Conservation (phyloP, 306 rosid species). For the Crotalaria pallida region DNA sequence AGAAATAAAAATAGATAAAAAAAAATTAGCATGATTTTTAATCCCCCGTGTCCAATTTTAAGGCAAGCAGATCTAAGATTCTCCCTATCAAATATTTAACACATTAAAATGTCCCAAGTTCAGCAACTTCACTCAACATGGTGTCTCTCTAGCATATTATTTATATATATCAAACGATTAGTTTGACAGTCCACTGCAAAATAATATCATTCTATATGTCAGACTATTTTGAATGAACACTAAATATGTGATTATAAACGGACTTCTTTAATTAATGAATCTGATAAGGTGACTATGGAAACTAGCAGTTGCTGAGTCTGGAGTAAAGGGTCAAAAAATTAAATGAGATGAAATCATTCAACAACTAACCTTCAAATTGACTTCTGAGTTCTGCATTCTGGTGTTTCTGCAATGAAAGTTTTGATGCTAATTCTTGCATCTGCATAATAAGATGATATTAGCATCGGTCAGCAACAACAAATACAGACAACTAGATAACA, state of each 20-base stretch:
- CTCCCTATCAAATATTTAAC: neutral
- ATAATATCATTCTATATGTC: neutral
- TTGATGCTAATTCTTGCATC: constrained; percentile 85
- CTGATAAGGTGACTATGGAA: neutral
- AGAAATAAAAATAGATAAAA: neutral
- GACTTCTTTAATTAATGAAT: neutral
- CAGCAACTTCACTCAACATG: neutral
- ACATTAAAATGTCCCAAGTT: neutral
- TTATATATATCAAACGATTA: neutral
- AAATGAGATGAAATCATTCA: constrained; percentile 4
- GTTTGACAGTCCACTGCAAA: neutral
- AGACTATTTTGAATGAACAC: neutral
- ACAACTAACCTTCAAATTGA: constrained; percentile 77
- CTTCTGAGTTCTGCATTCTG: constrained; percentile 70
- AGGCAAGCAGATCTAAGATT: neutral
- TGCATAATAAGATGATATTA: constrained; percentile 25
- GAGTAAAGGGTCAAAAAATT: neutral
- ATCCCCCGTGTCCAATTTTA: neutral
- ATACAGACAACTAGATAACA: neutral
- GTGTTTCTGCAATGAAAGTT: constrained; percentile 78
- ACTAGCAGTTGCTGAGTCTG: neutral
- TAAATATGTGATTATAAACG: neutral
- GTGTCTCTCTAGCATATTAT: neutral
- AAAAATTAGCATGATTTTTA: neutral
- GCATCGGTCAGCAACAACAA: neutral